These are phyloP conservation scores for Suhomyces sp. DNA, from an alignment of 805 yeast genomes.

Conservation along the genomic window DNA sequence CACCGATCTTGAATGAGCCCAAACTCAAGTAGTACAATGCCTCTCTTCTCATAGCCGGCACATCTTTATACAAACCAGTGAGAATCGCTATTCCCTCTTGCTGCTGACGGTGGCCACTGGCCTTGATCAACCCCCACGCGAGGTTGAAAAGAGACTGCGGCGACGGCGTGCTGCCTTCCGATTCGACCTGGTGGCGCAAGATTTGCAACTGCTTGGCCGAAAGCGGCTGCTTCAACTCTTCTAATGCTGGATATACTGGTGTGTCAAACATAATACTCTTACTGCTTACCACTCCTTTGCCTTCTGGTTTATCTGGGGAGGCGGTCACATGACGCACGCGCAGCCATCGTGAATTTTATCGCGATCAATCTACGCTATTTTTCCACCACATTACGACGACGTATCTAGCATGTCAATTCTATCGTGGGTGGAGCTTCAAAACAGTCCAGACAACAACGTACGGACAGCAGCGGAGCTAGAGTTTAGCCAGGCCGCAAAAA, in stretches of 20 bases:
- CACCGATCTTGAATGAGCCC: slow-evolving; percentile 87
- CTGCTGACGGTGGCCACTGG: slow-evolving; percentile 59
- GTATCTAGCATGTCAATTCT: background rate
- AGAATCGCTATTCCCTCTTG: slow-evolving; percentile 76
- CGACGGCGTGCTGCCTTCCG: slow-evolving; percentile 77
- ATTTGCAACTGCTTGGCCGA: slow-evolving; percentile 73
- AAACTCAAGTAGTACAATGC: slow-evolving; percentile 82
- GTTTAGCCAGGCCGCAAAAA: slow-evolving; percentile 40
- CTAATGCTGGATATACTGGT: slow-evolving; percentile 35
- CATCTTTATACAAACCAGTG: slow-evolving; percentile 66
- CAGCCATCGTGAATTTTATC: background rate
- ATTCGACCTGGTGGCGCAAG: slow-evolving; percentile 69
- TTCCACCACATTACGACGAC: background rate
- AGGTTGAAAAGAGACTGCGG: slow-evolving; percentile 87
- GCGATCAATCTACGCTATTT: background rate
- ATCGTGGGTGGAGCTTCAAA: slow-evolving; percentile 22
- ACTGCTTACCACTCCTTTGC: background rate
- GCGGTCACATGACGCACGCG: background rate
- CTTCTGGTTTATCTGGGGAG: background rate
- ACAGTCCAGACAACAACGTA: slow-evolving; percentile 47
- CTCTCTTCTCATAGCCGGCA: slow-evolving; percentile 83
- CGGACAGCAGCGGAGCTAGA: slow-evolving; percentile 52
- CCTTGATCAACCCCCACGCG: slow-evolving; percentile 93
- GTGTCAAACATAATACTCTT: background rate
- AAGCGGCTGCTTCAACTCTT: slow-evolving; percentile 50